phyloP scores from a whole-genome alignment of 2,329 filamentous ascomycete species.

The Xylariaceae sp. region DNA sequence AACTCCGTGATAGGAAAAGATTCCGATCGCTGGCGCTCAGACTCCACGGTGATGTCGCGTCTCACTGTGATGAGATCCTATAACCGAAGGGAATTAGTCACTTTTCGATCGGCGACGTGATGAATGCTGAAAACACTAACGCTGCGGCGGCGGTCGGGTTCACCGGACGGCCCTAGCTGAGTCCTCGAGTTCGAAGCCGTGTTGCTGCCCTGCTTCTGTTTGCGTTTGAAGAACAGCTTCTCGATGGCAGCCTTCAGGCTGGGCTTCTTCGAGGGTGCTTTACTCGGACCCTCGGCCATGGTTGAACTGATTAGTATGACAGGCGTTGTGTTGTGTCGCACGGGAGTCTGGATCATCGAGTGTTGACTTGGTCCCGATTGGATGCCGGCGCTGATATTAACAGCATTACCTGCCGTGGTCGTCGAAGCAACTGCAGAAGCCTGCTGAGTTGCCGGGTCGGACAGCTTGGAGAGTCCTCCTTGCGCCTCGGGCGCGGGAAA shows the following conservation, averaged over 20 bases:
- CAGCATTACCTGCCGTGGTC: slow-evolving; percentile 20
- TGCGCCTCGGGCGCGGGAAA: slow-evolving; percentile 37
- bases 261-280: slow-evolving; percentile 51
- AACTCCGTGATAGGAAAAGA: slow-evolving; percentile 58
- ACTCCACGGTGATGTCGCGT: slow-evolving; percentile 30
- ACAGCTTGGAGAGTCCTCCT: slow-evolving; percentile 26
- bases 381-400: slow-evolving; percentile 23
- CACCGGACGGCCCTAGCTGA: slow-evolving; percentile 23
- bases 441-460: slow-evolving; percentile 20
- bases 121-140: slow-evolving; percentile 39
- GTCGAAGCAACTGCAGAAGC: slow-evolving; percentile 21
- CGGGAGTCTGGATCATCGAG: slow-evolving; percentile 28
- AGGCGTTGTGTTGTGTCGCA: slow-evolving; percentile 35
- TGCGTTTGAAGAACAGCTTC: slow-evolving; percentile 50
- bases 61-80: slow-evolving; percentile 38
- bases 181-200: slow-evolving; percentile 29
- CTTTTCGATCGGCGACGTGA: background rate
- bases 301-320: slow-evolving; percentile 45
- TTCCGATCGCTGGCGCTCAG: slow-evolving; percentile 48
- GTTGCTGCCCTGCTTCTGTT: slow-evolving; percentile 45
- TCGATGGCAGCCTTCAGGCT: slow-evolving; percentile 51
- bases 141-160: slow-evolving; percentile 38
- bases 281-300: slow-evolving; percentile 39
- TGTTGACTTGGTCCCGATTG: slow-evolving; percentile 26
- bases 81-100: slow-evolving; percentile 6